Evolutionary conservation across 2,329 filamentous ascomycete species (phyloP).

Genomic region (Ambrosiella beaveri): DNA sequence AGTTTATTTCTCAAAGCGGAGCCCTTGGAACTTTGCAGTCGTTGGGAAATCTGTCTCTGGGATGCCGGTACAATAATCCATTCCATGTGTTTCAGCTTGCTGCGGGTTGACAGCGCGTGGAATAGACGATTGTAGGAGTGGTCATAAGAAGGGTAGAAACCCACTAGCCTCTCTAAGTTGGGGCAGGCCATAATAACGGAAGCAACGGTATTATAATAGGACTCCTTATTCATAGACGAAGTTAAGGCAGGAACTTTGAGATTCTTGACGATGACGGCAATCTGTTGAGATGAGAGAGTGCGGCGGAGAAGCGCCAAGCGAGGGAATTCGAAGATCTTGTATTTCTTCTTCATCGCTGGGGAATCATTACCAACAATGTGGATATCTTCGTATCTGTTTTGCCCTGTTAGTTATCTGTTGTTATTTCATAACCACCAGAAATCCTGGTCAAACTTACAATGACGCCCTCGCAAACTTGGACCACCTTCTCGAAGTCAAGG

Average conservation of each 20-base stretch:
- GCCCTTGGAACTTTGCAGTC: slow-evolving; percentile 21
- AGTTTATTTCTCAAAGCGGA: slow-evolving; percentile 8
- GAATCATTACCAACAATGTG: slow-evolving; percentile 42
- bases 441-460: slow-evolving; percentile 26
- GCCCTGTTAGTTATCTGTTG: background rate
- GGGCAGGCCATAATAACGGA: slow-evolving; percentile 48
- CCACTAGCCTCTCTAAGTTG: slow-evolving; percentile 41
- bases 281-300: slow-evolving; percentile 33
- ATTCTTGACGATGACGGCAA: slow-evolving; percentile 37
- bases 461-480: slow-evolving; percentile 32
- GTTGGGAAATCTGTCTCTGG: slow-evolving; percentile 5
- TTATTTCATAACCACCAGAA: background rate
- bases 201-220: slow-evolving; percentile 41
- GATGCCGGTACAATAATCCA: slow-evolving; percentile 35
- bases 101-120: slow-evolving; percentile 41
- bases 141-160: slow-evolving; percentile 35
- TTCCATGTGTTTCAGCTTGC: slow-evolving; percentile 37
- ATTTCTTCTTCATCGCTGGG: slow-evolving; percentile 36
- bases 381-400: slow-evolving; percentile 39
- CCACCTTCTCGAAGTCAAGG: slow-evolving; percentile 34
- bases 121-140: slow-evolving; percentile 39
- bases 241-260: slow-evolving; percentile 37
- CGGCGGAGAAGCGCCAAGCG: slow-evolving; percentile 40
- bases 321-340: slow-evolving; percentile 34
- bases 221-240: slow-evolving; percentile 24